phyloP scores from a whole-genome alignment of 805 yeast species.

The Cyberlindnera xylosilytica region DNA sequence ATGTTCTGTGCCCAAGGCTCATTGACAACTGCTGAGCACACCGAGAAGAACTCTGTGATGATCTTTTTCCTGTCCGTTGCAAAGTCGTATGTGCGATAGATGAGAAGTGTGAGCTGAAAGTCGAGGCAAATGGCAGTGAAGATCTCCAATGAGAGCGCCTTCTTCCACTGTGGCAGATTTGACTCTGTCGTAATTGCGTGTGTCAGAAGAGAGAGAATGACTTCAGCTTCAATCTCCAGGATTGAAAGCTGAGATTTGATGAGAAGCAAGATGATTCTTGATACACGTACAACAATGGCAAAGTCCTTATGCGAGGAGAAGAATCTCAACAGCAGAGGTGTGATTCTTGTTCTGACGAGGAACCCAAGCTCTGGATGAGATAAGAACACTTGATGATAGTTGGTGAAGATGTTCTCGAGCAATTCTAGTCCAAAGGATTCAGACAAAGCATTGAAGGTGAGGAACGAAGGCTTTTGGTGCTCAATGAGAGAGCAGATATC shows the following conservation, averaged over 20 bases:
- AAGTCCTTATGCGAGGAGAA: conserved; percentile 60
- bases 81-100: conserved; percentile 64
- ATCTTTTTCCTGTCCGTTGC: conserved; percentile 56
- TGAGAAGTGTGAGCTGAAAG: conserved; percentile 43
- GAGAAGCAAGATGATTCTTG: conserved; percentile 64
- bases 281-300: conserved; percentile 68
- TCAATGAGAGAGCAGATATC: conserved; percentile 73
- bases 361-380: conserved; percentile 62
- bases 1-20: conserved; percentile 29
- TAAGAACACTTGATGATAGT: conserved; percentile 55
- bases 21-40: conserved; percentile 35
- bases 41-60: conserved; percentile 49
- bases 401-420: conserved; percentile 71
- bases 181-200: conserved; percentile 64
- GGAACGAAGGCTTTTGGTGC: conserved; percentile 49
- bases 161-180: conserved; percentile 65
- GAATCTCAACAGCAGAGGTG: conserved; percentile 71
- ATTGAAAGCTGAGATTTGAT: conserved; percentile 52
- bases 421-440: conserved; percentile 77
- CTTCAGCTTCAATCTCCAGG: conserved; percentile 76
- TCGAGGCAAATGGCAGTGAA: conserved; percentile 60
- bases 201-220: conserved; percentile 69
- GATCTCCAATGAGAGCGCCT: conserved; percentile 69
- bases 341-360: conserved; percentile 61
- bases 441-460: conserved; percentile 51